Evolutionary conservation across 2,329 filamentous ascomycete genomes (phyloP), one percentile per base, ranked within the genome.

Genomic region (Arachnomyces sp.): DNA sequence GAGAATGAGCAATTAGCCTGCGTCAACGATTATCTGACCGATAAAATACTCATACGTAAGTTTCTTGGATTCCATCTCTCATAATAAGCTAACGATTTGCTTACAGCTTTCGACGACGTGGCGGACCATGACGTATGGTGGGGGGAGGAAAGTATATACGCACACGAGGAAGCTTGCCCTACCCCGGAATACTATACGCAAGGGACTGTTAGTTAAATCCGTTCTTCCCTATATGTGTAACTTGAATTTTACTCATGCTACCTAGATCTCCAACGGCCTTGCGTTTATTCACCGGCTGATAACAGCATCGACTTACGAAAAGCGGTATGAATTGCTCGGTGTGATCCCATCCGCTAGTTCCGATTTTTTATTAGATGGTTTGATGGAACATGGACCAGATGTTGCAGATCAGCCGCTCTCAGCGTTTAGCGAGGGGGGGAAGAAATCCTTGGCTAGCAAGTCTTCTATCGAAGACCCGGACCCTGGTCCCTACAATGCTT

Each of bases 1-100:
- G 48, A 52, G 36, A 48, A 39, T 42, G 48, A 51, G 30, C 48
- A 52, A 28, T 28, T 52, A 9, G 44, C 35, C 31, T 51, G 50
- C 32, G 28, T 52, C 25, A 32, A 49, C 40, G 50, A 51, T 32
- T 48, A 45, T 36, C 43, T 52, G 3, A n/a, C 43, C 12, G 18
- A 37, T 17, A 35, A 40, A 31, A 35, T 49, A 31, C 2, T 30
- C 18, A 34, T 38, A 30, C 39, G 43, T 45, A 45, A 9, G 38
- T 25, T 25, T 25, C 9, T 5, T 13, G 16, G 16, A 3, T 21
- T 33, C 31, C n/a, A 36, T 21, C 11, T 31, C 34, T 25, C 12
- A n/a, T 37, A 16, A 32, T 15, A 17, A 7, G 16, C 35, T 35
- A 33, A 42, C 38, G n/a, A 15, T 28, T 11, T 9, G 17, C 13